These are phyloP conservation scores for Isatis tinctoria DNA, from an alignment of 345 rosid species.

Conservation along the genomic window DNA sequence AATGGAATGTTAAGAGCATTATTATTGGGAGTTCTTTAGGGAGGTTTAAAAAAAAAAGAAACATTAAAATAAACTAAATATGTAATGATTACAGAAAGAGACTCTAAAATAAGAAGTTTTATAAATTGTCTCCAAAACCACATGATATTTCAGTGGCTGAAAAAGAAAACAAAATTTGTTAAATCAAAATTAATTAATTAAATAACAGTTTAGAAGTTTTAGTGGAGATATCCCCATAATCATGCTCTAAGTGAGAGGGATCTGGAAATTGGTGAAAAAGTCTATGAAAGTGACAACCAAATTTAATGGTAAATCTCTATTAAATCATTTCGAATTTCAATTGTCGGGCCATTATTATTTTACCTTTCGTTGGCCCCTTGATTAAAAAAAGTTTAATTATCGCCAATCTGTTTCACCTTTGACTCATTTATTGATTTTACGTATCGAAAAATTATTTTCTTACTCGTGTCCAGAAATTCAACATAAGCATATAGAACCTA, in stretches of 20 bases:
- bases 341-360: slow-evolving; percentile 33
- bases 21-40: too few species aligned
- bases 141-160: too few species aligned
- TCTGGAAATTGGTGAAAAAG: slow-evolving; percentile 22
- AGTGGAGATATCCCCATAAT: too few species aligned
- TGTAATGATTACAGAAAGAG: too few species aligned
- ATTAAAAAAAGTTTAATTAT: background rate
- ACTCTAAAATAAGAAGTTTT: too few species aligned
- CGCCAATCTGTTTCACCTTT: slow-evolving; percentile 15
- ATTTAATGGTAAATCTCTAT: slow-evolving; percentile 32
- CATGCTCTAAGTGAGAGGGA: too few species aligned
- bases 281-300: slow-evolving; percentile 30
- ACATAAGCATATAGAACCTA: background rate
- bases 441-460: background rate
- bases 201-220: too few species aligned
- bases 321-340: slow-evolving; percentile 22
- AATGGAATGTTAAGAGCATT: background rate
- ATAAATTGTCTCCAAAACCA: too few species aligned
- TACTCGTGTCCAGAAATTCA: background rate
- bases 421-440: background rate
- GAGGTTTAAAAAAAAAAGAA: too few species aligned
- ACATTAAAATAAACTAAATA: too few species aligned
- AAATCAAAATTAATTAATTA: too few species aligned
- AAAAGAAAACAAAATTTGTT: too few species aligned
- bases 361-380: slow-evolving; percentile 29